phyloP scores from a whole-genome alignment of 2,329 filamentous ascomycete genomes.

The Trichocomaceae sp. region DNA sequence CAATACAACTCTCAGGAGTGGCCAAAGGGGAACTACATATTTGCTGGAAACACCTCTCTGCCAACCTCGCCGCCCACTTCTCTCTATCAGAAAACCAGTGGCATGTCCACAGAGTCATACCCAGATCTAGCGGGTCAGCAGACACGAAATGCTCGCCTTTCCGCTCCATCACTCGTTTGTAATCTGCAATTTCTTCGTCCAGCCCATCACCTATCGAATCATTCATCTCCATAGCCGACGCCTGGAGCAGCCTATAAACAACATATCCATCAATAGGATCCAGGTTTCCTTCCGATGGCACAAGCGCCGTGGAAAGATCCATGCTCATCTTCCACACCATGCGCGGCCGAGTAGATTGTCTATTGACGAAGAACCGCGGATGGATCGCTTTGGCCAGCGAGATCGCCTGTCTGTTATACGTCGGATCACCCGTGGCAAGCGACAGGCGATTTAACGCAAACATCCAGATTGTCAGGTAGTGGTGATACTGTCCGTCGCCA shows the following conservation, averaged over 20 bases:
- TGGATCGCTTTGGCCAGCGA: constrained; percentile 50
- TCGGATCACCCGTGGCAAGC: constrained; percentile 40
- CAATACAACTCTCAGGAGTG: not conserved
- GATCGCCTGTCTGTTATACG: constrained; percentile 48
- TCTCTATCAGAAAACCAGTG: constrained; percentile 46
- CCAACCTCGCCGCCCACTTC: constrained; percentile 42
- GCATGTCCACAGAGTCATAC: constrained; percentile 54
- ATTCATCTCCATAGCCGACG: constrained; percentile 29
- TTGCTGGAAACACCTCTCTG: constrained; percentile 30
- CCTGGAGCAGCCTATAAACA: constrained; percentile 45
- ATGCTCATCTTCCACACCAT: constrained; percentile 55
- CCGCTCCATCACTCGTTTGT: constrained; percentile 43
- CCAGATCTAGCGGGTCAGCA: constrained; percentile 50
- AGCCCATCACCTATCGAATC: constrained; percentile 27
- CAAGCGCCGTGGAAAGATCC: constrained; percentile 44
- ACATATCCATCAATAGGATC: constrained; percentile 52
- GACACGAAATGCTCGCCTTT: constrained; percentile 42
- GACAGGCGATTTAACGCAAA: constrained; percentile 53
- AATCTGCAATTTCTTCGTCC: constrained; percentile 47
- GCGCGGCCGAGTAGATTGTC: constrained; percentile 26
- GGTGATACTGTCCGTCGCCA: constrained; percentile 56
- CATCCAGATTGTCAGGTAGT: constrained; percentile 59
- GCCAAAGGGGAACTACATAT: constrained; percentile 25
- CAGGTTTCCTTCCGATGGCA: constrained; percentile 48
- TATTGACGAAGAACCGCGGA: constrained; percentile 44